Evolutionary conservation across 257 asterid genomes (phyloP).

Genomic region (Rehmannia glutinosa): DNA sequence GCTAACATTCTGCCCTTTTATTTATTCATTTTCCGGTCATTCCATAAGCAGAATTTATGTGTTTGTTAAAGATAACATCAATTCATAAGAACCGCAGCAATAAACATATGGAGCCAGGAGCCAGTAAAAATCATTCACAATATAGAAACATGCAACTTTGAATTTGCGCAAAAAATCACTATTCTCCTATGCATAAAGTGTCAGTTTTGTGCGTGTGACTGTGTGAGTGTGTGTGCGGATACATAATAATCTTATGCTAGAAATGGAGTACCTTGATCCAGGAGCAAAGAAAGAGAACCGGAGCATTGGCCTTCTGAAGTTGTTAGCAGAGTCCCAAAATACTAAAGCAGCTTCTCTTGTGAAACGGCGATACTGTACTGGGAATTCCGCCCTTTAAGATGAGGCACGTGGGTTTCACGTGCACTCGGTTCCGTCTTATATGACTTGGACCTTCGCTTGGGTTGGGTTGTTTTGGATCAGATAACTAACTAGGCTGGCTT

Average conservation of each 20-base stretch:
- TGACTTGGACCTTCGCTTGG: neutral
- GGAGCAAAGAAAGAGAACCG: slow-evolving; percentile 39
- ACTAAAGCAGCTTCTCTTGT: neutral
- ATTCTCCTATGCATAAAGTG: neutral
- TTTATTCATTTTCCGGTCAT: too few relatives aligned
- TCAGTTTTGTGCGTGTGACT: too few relatives aligned
- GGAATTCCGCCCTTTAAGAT: neutral
- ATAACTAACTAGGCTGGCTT: neutral
- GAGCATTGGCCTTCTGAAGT: slow-evolving; percentile 29
- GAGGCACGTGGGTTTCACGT: slow-evolving; percentile 17
- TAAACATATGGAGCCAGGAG: neutral
- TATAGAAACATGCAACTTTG: neutral
- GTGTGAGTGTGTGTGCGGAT: neutral
- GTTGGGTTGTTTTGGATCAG: neutral
- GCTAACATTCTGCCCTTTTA: too few relatives aligned
- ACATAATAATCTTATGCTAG: neutral
- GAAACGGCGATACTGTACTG: slow-evolving; percentile 2
- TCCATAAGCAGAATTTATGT: neutral
- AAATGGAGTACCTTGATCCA: slow-evolving; percentile 34
- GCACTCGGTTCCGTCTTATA: neutral
- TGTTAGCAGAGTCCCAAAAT: neutral
- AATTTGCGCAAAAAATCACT: neutral
- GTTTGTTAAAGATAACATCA: neutral
- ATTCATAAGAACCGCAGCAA: neutral
- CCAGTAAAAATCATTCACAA: neutral